Evolutionary conservation across 371 early-diverging fungal species (phyloP), one percentile per base, ranked within the genome.

Genomic region (Polyrhizophydium stewartii): DNA sequence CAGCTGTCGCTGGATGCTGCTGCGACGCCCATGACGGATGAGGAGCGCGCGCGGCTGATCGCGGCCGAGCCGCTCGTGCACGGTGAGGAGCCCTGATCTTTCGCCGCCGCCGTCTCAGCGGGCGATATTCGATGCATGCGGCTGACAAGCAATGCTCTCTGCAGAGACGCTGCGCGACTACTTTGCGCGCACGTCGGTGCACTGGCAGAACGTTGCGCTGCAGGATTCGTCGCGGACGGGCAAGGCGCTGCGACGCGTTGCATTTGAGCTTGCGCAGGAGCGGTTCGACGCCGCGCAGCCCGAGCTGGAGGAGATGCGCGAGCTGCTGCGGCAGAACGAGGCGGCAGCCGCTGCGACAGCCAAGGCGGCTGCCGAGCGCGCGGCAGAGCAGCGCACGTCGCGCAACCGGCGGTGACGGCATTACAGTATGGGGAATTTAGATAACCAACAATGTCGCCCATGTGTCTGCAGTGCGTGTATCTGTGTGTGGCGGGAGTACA

Each of bases 181-280:
- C 19, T 45, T 45, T 19, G 19, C 45, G 24, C 19, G 45, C n/a
- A 45, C 45, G 24, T 45, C 45, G 45, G 40, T 55, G n/a, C 56
- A 65, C 41, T 65, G 65, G 64, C 58, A 58, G 47, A 25, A 50
- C 30, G 6, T 27, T 0, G 52, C 43, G 24, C 45, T 37, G 30
- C 53, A 59, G n/a, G 46, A 50, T 1, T 28, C 40, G 2, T 24
- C 35, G n/a, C 16, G 28, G 19, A 28, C 55, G 22, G 65, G 65
- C 30, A 64, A 64, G 56, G 43, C 31, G 24, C 46, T 64, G 16
- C 27, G 65, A 22, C 55, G 38, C 27, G 60, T 55, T 33, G 65
- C 65, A 2, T 64, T 64, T 55, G 60, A 51, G 32, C 56, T 55
- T 9, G 59, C 65, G 7, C 46, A 64, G 27, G 58, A 33, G 28